phyloP scores from a whole-genome alignment of 768 basidiomycete species.

The Lactarius sanguifluus region DNA sequence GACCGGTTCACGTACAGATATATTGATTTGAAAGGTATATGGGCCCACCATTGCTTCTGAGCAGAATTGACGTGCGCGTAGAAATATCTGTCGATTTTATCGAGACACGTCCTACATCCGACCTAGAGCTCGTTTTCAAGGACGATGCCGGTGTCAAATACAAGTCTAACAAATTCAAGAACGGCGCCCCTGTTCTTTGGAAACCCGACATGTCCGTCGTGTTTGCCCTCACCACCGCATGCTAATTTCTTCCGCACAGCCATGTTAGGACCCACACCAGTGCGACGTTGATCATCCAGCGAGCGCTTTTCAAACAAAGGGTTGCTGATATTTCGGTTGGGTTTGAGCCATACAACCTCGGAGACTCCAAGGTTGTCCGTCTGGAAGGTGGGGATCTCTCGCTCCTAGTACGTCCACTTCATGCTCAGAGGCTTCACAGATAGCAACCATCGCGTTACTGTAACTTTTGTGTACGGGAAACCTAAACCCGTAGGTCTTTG shows the following conservation, averaged over 20 bases:
- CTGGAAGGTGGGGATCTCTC: background rate
- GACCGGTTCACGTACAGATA: background rate
- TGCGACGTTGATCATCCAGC: background rate
- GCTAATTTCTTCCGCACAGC: background rate
- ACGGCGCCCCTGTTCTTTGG: background rate
- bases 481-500: background rate
- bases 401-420: background rate
- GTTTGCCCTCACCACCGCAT: background rate
- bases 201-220: background rate
- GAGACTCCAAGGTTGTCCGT: background rate
- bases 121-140: background rate
- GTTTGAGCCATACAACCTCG: background rate
- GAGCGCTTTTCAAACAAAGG: background rate
- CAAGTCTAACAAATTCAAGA: background rate
- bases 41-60: background rate
- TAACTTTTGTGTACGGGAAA: background rate
- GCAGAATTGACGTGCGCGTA: fast-evolving
- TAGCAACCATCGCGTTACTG: background rate
- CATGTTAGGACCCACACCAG: background rate
- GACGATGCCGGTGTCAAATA: background rate
- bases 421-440: background rate
- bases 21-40: background rate
- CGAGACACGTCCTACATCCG: background rate
- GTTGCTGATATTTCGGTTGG: background rate
- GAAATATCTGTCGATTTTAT: background rate